Evolutionary conservation across 2,329 filamentous ascomycete genomes (phyloP).

Genomic region (Sordariomycetes sp.): DNA sequence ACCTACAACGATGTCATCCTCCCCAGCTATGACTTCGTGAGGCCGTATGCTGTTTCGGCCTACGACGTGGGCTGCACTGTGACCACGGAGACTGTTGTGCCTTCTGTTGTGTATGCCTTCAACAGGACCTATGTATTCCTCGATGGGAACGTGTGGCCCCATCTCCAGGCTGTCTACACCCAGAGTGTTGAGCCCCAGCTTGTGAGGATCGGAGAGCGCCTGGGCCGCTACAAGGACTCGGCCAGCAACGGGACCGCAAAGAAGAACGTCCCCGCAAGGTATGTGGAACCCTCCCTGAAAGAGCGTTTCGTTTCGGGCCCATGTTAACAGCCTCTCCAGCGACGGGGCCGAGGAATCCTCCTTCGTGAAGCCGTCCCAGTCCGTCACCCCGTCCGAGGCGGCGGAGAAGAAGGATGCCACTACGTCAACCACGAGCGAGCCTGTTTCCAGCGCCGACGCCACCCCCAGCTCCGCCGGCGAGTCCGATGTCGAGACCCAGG

Average conservation of each 20-base stretch:
- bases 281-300: not conserved
- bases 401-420: constrained; percentile 12
- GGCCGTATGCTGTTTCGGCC: constrained; percentile 61
- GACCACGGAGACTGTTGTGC: constrained; percentile 58
- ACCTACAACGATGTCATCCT: constrained; percentile 64
- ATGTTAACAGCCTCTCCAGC: not conserved
- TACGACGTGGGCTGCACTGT: constrained; percentile 60
- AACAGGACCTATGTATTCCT: constrained; percentile 60
- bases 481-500: not conserved
- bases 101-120: constrained; percentile 61
- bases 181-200: constrained; percentile 95
- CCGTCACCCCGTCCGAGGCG: constrained; percentile 9
- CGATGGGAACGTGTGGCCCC: constrained; percentile 70
- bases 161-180: constrained; percentile 67
- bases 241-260: constrained; percentile 20
- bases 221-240: constrained; percentile 61
- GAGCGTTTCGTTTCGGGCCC: not conserved
- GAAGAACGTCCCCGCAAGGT: constrained; percentile 21
- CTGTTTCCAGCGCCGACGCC: not conserved
- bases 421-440: constrained; percentile 3
- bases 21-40: constrained; percentile 63
- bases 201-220: constrained; percentile 78
- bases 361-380: constrained; percentile 26
- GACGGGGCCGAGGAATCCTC: constrained; percentile 22
- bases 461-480: constrained; percentile 13